Evolutionary conservation across 2,329 filamentous ascomycete genomes (phyloP), one percentile per base, ranked within the genome.

Genomic region (Penicillium sp.): DNA sequence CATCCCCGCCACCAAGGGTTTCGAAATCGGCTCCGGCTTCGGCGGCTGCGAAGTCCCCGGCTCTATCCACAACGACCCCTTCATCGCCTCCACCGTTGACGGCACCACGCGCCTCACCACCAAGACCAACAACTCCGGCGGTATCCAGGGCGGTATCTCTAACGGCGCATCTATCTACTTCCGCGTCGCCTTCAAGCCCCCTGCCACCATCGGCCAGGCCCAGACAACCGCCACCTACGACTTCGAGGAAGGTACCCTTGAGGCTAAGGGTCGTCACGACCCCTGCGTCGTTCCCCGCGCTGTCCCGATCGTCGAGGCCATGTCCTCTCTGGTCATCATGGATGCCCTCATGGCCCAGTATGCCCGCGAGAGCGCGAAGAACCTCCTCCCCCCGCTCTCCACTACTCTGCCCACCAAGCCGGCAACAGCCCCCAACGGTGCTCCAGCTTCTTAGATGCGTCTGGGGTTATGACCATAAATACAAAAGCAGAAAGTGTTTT

Each of bases 151-250:
- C 39, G 93, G 93, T 48, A 97, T 97, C 75, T 88, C 89, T 47
- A 97, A 97, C 75, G 94, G 93, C 54, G 90, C 91, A 33, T 88
- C 87, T 55, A 91, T 97, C 77, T 97, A 94, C 82, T 97, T 97
- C 84, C 87, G 89, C 47, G 88, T 96, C 5, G 92, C 86, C 14
- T 97, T 97, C 85, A 97, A 97, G 82, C 90, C 93, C 9, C 87
- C 93, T 2, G 92, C 93, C 26, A 97, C 94, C 3, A 97, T 97
- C 70, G 88, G 90, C 42, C 89, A 93, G 76, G 89, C 90, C 39
- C 93, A 97, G 79, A 83, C 82, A 13, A 97, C 94, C 0, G 87
- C 87, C 8, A 88, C 84, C 9, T 97, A 95, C 75, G 87, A 88
- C 56, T 88, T 88, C 42, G 78, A 81, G 9, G 85, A 89, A 61